These are phyloP conservation scores for Candida xiaguanensis DNA, from an alignment of 805 yeast genomes.

Conservation along the genomic window DNA sequence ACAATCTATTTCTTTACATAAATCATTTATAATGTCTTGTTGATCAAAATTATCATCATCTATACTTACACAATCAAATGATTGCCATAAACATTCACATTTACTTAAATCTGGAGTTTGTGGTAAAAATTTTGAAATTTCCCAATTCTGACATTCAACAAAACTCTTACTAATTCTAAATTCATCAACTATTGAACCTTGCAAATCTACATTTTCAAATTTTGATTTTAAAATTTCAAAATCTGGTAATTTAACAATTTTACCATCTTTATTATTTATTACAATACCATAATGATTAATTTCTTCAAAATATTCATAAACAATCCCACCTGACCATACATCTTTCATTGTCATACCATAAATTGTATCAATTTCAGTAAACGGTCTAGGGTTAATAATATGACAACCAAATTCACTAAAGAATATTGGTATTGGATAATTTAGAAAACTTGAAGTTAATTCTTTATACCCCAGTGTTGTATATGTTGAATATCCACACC, in stretches of 20 bases:
- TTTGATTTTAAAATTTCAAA: constrained; percentile 25
- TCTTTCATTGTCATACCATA: constrained; percentile 30
- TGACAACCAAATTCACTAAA: constrained; percentile 42
- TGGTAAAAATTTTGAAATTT: constrained; percentile 36
- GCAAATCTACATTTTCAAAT: constrained; percentile 19
- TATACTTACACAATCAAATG: constrained; percentile 33
- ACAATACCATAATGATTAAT: constrained; percentile 35
- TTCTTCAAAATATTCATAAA: constrained; percentile 35
- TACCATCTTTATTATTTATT: constrained; percentile 22
- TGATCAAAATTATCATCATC: constrained; percentile 22
- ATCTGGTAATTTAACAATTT: constrained; percentile 24
- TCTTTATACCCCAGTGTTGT: constrained; percentile 36
- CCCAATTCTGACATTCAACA: constrained; percentile 21
- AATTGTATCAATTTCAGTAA: constrained; percentile 35
- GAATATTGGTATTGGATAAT: constrained; percentile 32
- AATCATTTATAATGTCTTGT: constrained; percentile 19
- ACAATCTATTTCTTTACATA: constrained; percentile 39
- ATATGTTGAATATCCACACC: constrained; percentile 40
- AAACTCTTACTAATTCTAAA: constrained; percentile 15
- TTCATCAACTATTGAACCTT: constrained; percentile 11
- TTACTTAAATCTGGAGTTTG: constrained; percentile 38
- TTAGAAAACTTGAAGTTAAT: constrained; percentile 25
- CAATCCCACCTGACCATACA: constrained; percentile 40
- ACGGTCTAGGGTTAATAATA: constrained; percentile 31
- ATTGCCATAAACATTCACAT: constrained; percentile 43